phyloP scores from a whole-genome alignment of 768 basidiomycete species.

The Naematelia encephala region DNA sequence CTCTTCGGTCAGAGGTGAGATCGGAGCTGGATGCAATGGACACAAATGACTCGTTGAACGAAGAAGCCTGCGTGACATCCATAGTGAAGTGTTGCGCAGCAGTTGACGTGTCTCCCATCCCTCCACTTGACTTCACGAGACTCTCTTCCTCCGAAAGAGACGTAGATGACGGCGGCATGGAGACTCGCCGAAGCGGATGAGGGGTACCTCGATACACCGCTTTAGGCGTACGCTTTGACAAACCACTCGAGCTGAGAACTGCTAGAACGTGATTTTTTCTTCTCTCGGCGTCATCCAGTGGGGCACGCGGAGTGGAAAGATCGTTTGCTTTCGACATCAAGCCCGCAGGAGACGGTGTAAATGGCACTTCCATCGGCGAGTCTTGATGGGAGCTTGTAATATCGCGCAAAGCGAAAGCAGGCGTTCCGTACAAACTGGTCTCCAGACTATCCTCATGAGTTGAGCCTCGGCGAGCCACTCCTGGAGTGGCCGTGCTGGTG shows the following conservation, averaged over 20 bases:
- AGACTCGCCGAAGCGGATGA: constrained; percentile 50
- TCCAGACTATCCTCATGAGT: not conserved
- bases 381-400: constrained; percentile 25
- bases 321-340: constrained; percentile 16
- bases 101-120: not conserved
- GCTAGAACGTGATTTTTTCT: constrained; percentile 43
- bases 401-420: constrained; percentile 24
- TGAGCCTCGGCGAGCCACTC: constrained; percentile 10
- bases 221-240: constrained; percentile 17
- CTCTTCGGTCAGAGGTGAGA: constrained; percentile 44
- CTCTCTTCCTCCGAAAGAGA: constrained; percentile 27
- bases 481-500: constrained; percentile 21
- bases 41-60: constrained; percentile 41
- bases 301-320: constrained; percentile 35
- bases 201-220: constrained; percentile 30
- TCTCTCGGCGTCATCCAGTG: constrained; percentile 37
- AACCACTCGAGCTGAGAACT: constrained; percentile 34
- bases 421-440: not conserved
- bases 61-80: constrained; percentile 9
- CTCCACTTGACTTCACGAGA: not conserved
- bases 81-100: not conserved
- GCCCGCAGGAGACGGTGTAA: constrained; percentile 31
- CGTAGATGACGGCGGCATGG: constrained; percentile 21
- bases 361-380: constrained; percentile 21
- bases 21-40: constrained; percentile 48